A percentile compares a stretch with the other conserved stretches of the same genome.
Conservation (phyloP, 1,284 basidiomycete species). For the Moniliella sp. region DNA sequence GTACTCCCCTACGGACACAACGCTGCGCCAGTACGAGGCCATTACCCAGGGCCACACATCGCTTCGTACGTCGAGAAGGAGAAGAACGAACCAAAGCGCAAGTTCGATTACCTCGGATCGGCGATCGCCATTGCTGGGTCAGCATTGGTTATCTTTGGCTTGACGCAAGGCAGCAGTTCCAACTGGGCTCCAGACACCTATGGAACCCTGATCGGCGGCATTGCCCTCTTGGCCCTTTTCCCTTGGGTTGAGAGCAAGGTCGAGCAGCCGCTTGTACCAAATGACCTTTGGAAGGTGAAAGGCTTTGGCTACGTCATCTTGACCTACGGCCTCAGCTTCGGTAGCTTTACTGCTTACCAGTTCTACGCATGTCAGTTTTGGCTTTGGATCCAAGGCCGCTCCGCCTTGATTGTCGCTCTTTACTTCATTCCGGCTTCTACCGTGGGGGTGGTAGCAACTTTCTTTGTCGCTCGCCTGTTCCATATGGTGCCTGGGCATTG, state of each 20-base stretch:
- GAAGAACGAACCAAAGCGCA: not conserved
- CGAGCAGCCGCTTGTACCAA: conserved; percentile 4
- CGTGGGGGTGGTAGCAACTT: conserved; percentile 6
- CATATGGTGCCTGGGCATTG: conserved; percentile 6
- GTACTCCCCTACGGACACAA: not conserved
- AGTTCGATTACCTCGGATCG: conserved; percentile 7
- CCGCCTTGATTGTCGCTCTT: conserved; percentile 6
- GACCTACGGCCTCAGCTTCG: conserved; percentile 7
- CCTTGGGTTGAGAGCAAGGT: conserved; percentile 4
- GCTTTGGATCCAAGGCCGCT: conserved; percentile 4
- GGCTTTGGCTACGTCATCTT: conserved; percentile 4
- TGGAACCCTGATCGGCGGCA: conserved; percentile 4
- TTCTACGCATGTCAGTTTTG: conserved; percentile 8
- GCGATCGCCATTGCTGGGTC: conserved; percentile 5
- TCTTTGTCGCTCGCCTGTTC: conserved; percentile 3
- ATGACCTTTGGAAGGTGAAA: conserved; percentile 4
- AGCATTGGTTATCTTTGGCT: conserved; percentile 4
- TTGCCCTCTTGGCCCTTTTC: conserved; percentile 4
- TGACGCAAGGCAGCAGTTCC: conserved; percentile 7
- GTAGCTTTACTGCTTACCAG: conserved; percentile 6
- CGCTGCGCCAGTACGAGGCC: not conserved
- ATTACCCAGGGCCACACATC: too few relatives aligned
- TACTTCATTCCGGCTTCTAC: conserved; percentile 8
- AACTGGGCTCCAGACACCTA: conserved; percentile 8
- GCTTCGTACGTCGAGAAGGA: not conserved